Conservation (phyloP, 768 basidiomycete species). For the Tylopilus subfusipes region DNA sequence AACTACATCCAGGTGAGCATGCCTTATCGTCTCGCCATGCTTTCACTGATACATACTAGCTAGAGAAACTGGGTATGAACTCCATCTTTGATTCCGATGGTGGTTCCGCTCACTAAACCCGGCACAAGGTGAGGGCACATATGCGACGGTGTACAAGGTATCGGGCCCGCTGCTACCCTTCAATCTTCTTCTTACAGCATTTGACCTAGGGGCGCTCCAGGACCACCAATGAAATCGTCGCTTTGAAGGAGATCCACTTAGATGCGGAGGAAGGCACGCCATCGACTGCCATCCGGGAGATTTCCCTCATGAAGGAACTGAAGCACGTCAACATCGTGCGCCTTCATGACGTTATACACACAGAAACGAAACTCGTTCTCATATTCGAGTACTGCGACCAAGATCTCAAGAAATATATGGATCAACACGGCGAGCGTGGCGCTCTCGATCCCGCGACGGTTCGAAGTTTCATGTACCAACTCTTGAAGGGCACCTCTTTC, state of each 20-base stretch:
- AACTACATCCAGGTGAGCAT: conserved; percentile 56
- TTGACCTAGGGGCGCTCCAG: conserved; percentile 77
- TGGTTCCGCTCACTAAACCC: conserved; percentile 3
- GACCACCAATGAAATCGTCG: conserved; percentile 98
- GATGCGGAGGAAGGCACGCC: conserved; percentile 99
- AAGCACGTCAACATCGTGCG: conserved; percentile 99
- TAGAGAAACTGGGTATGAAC: conserved; percentile 78
- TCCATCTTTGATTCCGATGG: neutral
- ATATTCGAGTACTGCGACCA: conserved; percentile 99
- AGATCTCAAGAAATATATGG: conserved; percentile 99
- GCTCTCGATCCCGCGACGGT: conserved; percentile 86
- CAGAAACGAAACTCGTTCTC: conserved; percentile 94
- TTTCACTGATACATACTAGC: conserved; percentile 38
- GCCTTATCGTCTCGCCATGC: neutral
- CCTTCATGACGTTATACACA: conserved; percentile 98
- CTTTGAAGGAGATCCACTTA: conserved; percentile 97
- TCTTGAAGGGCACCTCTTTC: conserved; percentile 95
- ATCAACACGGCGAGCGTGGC: conserved; percentile 93
- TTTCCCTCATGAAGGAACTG: conserved; percentile 98
- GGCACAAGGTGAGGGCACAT: conserved; percentile 77
- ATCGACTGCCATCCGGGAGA: conserved; percentile 97
- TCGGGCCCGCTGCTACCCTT: conserved; percentile 4
- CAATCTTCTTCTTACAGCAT: neutral
- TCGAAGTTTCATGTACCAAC: conserved; percentile 96
- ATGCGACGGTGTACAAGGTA: conserved; percentile 97